Evolutionary conservation across 192 early-diverging fungal species (phyloP).

Genomic region (Podila epigama): DNA sequence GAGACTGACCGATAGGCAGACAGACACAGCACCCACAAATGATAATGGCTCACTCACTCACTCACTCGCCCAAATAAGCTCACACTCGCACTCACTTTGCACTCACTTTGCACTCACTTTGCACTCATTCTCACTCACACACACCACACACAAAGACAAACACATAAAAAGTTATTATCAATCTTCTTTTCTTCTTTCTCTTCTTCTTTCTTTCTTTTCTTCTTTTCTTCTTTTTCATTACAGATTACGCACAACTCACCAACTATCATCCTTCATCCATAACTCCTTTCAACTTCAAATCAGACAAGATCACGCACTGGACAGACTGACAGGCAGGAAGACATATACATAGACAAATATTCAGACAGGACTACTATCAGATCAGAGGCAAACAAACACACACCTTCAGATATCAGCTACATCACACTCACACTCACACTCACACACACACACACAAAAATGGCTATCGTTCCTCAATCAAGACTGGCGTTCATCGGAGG

Average conservation of each 20-base stretch:
- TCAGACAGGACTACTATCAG: too few relatives aligned
- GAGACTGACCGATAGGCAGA: not conserved
- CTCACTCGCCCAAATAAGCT: not conserved
- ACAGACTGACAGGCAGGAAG: not conserved
- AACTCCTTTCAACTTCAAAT: not conserved
- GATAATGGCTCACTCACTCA: not conserved
- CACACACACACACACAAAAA: not conserved
- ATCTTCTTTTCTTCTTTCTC: not conserved
- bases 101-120: too few relatives aligned
- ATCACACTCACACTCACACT: too few relatives aligned
- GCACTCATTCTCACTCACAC: too few relatives aligned
- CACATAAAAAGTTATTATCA: not conserved
- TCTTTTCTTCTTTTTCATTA: too few relatives aligned
- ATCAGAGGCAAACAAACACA: too few relatives aligned
- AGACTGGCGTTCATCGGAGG: slow-evolving; percentile 84
- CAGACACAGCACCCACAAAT: not conserved
- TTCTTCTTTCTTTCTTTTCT: not conserved
- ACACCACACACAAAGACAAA: not conserved
- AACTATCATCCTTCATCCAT: not conserved
- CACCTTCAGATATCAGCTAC: too few relatives aligned
- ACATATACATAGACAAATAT: not conserved
- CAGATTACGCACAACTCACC: too few relatives aligned
- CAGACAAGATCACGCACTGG: not conserved
- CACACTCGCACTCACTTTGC: too few relatives aligned
- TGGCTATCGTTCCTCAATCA: slow-evolving; percentile 29